Conservation (phyloP, 2,329 filamentous ascomycete species). For the Sordariomycetes sp. region DNA sequence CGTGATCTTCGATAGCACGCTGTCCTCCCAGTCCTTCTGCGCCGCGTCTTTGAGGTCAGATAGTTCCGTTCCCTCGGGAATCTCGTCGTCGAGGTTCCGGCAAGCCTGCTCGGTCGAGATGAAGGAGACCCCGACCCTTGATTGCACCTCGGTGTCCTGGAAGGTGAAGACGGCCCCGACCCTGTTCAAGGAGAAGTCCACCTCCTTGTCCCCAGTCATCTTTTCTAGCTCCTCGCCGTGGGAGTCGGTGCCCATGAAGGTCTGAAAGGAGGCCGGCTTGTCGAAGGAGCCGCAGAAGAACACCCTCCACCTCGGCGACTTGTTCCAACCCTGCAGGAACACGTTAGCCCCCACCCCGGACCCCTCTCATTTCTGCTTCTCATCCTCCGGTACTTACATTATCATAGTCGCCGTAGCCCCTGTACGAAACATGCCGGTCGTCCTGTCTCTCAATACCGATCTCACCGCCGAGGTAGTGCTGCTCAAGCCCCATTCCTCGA, state of each 20-base stretch:
- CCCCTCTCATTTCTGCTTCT: not conserved
- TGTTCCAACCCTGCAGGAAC: constrained; percentile 47
- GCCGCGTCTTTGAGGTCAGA: constrained; percentile 32
- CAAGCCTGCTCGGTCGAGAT: constrained; percentile 54
- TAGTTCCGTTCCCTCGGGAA: constrained; percentile 33
- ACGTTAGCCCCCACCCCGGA: not conserved
- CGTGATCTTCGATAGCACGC: constrained; percentile 53
- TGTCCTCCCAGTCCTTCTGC: constrained; percentile 45
- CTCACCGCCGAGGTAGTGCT: constrained; percentile 50
- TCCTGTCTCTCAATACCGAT: constrained; percentile 37
- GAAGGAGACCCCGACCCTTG: constrained; percentile 57
- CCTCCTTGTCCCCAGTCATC: constrained; percentile 19
- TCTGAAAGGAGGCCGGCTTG: constrained; percentile 28
- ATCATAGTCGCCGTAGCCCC: constrained; percentile 51
- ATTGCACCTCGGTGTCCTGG: constrained; percentile 30
- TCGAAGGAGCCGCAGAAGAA: constrained; percentile 55
- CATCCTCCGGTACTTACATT: constrained; percentile 29
- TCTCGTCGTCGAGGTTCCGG: constrained; percentile 43
- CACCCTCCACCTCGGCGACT: constrained; percentile 50
- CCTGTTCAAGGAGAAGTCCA: constrained; percentile 23
- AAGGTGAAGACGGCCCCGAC: constrained; percentile 47
- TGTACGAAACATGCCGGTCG: constrained; percentile 31
- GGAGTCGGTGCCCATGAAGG: constrained; percentile 26
- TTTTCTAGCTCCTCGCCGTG: constrained; percentile 17
- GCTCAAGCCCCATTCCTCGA: constrained; percentile 47